phyloP scores from a whole-genome alignment of 331 rosid species.

The Ulmus americana region DNA sequence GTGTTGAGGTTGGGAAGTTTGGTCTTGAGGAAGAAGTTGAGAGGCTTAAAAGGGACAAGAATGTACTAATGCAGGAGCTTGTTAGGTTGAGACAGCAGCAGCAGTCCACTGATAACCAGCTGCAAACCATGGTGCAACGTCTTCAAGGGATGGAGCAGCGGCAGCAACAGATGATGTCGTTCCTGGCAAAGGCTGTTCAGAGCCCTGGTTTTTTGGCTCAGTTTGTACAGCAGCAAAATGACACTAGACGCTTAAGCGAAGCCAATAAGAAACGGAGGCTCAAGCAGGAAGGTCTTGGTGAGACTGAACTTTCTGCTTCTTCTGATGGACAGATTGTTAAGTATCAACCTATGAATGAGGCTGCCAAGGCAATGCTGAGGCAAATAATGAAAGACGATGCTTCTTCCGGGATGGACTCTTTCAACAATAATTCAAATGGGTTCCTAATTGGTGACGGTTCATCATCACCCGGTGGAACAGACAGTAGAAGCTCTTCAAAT shows the following conservation, averaged over 20 bases:
- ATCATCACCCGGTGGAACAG: conserved; percentile 43
- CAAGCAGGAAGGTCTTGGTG: conserved; percentile 61
- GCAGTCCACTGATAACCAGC: conserved; percentile 82
- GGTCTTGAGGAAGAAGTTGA: conserved; percentile 99
- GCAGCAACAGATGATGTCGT: conserved; percentile 97
- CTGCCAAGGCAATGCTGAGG: conserved; percentile 71
- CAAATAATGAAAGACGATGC: conserved; percentile 64
- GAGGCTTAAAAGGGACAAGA: conserved; percentile 92
- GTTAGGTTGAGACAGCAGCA: conserved; percentile 96
- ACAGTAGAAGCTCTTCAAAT: conserved; percentile 55
- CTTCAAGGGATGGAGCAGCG: conserved; percentile 97
- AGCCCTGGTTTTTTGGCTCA: conserved; percentile 92
- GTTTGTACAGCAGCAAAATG: conserved; percentile 89
- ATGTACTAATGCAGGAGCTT: conserved; percentile 95
- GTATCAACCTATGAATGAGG: conserved; percentile 77
- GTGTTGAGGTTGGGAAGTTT: conserved; percentile 96
- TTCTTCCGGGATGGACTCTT: conserved; percentile 48
- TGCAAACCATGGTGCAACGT: conserved; percentile 84
- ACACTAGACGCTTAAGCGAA: conserved; percentile 64
- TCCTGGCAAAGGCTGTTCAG: conserved; percentile 91
- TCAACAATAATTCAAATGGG: conserved; percentile 35
- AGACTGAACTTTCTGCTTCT: conserved; percentile 38
- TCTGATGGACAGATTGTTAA: conserved; percentile 80
- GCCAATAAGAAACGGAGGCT: conserved; percentile 80
- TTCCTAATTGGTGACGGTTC: conserved; percentile 55